Percentiles rank a stretch among this genome's conserved stretches.
These are phyloP conservation scores for Kodamaea sagamina DNA, from an alignment of 805 yeast genomes.

Conservation along the genomic window DNA sequence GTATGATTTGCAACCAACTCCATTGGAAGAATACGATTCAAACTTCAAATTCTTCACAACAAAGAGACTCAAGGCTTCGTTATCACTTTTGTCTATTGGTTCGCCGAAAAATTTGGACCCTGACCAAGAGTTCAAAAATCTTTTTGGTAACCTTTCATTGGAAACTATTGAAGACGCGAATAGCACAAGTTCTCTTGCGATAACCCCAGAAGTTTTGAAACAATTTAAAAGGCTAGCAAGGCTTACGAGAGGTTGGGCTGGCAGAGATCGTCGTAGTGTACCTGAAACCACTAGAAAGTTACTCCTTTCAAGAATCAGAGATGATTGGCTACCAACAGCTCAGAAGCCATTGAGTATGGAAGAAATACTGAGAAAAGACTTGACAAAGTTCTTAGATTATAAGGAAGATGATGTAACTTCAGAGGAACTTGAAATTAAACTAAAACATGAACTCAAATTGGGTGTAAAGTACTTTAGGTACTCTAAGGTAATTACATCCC, in stretches of 20 bases:
- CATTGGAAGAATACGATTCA: slow-evolving; percentile 42
- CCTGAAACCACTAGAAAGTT: slow-evolving; percentile 76
- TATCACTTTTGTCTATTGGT: slow-evolving; percentile 45
- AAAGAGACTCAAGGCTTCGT: slow-evolving; percentile 39
- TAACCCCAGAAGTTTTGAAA: slow-evolving; percentile 66
- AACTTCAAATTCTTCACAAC: slow-evolving; percentile 50
- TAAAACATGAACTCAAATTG: slow-evolving; percentile 31
- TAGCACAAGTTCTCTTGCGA: slow-evolving; percentile 67
- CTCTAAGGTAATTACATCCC: slow-evolving; percentile 31
- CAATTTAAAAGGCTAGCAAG: slow-evolving; percentile 60
- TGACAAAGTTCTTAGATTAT: slow-evolving; percentile 35
- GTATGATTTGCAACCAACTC: slow-evolving; percentile 30
- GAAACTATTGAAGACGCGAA: slow-evolving; percentile 76
- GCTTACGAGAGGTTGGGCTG: slow-evolving; percentile 82
- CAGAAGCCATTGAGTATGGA: slow-evolving; percentile 64
- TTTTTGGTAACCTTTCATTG: slow-evolving; percentile 70
- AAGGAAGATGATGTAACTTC: slow-evolving; percentile 35
- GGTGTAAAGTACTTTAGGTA: slow-evolving; percentile 64
- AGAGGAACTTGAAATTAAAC: slow-evolving; percentile 30
- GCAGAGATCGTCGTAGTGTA: slow-evolving; percentile 67
- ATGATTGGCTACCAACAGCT: slow-evolving; percentile 76
- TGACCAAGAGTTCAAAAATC: slow-evolving; percentile 66
- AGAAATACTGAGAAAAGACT: slow-evolving; percentile 44
- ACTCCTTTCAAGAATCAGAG: slow-evolving; percentile 68
- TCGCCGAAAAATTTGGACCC: slow-evolving; percentile 64